Conservation (phyloP, 257 asterid genomes). For the Gentiana macrophylla region DNA sequence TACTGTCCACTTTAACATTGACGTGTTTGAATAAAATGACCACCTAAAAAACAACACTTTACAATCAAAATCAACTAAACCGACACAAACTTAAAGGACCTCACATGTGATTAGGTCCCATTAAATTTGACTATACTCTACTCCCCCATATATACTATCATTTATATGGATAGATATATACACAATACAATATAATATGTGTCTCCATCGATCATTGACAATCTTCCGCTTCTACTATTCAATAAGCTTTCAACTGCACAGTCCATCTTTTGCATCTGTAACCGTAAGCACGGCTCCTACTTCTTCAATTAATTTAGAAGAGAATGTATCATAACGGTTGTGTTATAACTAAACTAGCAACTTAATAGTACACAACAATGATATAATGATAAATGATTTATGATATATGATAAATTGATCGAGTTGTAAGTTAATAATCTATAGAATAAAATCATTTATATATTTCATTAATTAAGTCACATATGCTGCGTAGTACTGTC, state of each 20-base stretch:
- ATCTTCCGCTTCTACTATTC: slow-evolving; percentile 37
- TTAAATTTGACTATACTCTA: slow-evolving; percentile 15
- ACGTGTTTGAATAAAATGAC: no score
- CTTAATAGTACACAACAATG: no score
- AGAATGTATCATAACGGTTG: background rate
- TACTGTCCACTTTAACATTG: no score
- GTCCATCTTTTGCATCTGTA: slow-evolving; percentile 16
- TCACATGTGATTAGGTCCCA: slow-evolving; percentile 80
- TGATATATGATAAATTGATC: no score
- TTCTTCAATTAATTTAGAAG: background rate
- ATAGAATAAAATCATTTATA: background rate
- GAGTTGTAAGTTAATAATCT: no score
- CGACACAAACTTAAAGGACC: slow-evolving; percentile 43
- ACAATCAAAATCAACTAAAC: slow-evolving; percentile 13
- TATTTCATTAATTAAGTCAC: background rate
- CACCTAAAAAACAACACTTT: no score
- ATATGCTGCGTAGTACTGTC: no score
- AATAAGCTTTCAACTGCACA: slow-evolving; percentile 51
- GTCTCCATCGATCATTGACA: slow-evolving; percentile 23
- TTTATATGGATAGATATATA: slow-evolving; percentile 1
- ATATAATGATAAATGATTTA: no score
- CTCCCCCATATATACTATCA: no score
- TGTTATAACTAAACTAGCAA: background rate
- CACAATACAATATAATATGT: slow-evolving; percentile 15
- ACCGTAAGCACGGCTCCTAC: slow-evolving; percentile 29